Base-by-base conservation (phyloP, 306 rosid species). In the Dryas drummondii region DNA sequence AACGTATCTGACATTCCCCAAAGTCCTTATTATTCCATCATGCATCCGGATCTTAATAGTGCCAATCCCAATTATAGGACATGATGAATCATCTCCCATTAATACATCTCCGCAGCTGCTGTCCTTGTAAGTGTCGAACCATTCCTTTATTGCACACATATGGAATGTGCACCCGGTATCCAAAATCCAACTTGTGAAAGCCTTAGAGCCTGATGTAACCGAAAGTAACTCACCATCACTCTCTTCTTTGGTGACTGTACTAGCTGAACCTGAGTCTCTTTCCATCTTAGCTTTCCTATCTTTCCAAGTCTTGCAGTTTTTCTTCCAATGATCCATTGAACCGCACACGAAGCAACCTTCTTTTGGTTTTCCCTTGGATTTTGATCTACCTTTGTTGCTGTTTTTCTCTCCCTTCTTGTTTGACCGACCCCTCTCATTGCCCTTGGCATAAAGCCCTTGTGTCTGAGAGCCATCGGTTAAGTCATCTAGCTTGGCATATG, bases 171-270 rank as follows among this genome's bases (percentile, higher is more conserved):
- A 57, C 17, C 63, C 12, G 37, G 63, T 56, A 57, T 57, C 63
- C 63, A 57, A 57, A 57, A 57, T 57, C 9, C 63, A 57, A 57
- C 4, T 57, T 57, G 40, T 19, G 61, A 57, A 19, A 57, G 63
- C 13, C 40, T 57, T 57, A 9, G 63, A 57, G 63, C 37, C 40
- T 19, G 40, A 57, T 57, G 63, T 57, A 4, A 57, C 63, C 6
- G 63, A 57, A 57, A 57, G 63, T 16, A 17, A 32, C 40, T 57
- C 13, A 11, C 3, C 63, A 9, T 57, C 63, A 57, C 63, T 17
- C 37, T 57, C 63, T 0, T 19, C 7, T 8, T n/a, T 3, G 40
- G 40, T 56, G 63, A 19, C 40, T 19, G 63, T 32, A 57, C 63
- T 57, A 57, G 63, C 63, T 5, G 63, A 57, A 57, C 63, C 40